phyloP scores from a whole-genome alignment of 2,329 filamentous ascomycete genomes.

The Penicillium sp. region DNA sequence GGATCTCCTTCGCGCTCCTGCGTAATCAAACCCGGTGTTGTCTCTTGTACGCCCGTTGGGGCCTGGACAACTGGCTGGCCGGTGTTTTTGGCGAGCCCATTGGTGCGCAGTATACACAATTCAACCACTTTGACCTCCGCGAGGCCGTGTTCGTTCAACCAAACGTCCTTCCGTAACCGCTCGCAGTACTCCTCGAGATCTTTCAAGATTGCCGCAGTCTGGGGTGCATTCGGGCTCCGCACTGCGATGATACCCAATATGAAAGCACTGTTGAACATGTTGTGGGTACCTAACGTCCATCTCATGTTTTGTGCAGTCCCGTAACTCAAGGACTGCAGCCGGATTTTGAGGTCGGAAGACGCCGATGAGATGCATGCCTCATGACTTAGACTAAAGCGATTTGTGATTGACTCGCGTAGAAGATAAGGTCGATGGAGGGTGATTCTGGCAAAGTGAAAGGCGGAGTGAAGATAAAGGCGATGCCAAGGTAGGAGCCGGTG shows the following conservation, averaged over 20 bases:
- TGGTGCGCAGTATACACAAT: constrained; percentile 35
- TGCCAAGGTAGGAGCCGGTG: constrained; percentile 38
- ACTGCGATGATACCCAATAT: constrained; percentile 39
- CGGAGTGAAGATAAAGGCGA: constrained; percentile 39
- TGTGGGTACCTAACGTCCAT: constrained; percentile 37
- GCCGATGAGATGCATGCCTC: constrained; percentile 43
- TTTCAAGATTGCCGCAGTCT: constrained; percentile 30
- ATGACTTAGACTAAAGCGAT: constrained; percentile 40
- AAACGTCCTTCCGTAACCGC: constrained; percentile 40
- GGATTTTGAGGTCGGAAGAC: constrained; percentile 41
- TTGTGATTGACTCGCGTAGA: constrained; percentile 41
- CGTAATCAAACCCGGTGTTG: constrained; percentile 3
- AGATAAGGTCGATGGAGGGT: constrained; percentile 43
- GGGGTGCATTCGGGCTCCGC: constrained; percentile 32
- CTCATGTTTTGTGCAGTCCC: constrained; percentile 33
- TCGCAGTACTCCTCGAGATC: constrained; percentile 44
- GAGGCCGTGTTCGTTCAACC: constrained; percentile 43
- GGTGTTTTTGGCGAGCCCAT: constrained; percentile 1
- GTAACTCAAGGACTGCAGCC: constrained; percentile 31
- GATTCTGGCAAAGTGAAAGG: constrained; percentile 42
- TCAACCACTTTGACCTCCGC: constrained; percentile 45
- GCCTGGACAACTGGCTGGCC: not conserved
- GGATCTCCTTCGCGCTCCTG: not conserved
- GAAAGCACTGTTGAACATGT: constrained; percentile 45
- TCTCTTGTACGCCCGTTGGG: not conserved